phyloP scores from a whole-genome alignment of 2,329 filamentous ascomycete genomes.

The Fulvia fulva region DNA sequence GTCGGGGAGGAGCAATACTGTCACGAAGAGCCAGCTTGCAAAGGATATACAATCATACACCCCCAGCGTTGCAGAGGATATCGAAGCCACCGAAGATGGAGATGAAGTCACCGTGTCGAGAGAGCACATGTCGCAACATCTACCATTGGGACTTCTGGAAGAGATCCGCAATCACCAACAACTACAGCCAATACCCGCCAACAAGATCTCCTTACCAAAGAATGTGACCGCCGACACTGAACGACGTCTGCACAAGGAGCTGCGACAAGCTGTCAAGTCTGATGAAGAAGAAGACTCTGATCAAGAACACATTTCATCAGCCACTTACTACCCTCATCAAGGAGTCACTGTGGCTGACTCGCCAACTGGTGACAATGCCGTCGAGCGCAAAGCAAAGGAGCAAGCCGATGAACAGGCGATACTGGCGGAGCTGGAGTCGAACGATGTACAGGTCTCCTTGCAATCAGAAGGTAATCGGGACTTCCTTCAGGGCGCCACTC shows the following conservation, averaged over 20 bases:
- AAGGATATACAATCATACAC: slow-evolving; percentile 14
- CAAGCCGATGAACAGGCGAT: slow-evolving; percentile 5
- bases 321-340: slow-evolving; percentile 76
- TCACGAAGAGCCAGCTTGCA: slow-evolving; percentile 12
- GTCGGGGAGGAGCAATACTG: slow-evolving; percentile 29
- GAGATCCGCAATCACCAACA: slow-evolving; percentile 55
- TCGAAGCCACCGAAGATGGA: slow-evolving; percentile 30
- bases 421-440: slow-evolving; percentile 11
- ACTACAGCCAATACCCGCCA: slow-evolving; percentile 42
- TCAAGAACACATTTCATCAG: slow-evolving; percentile 82
- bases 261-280: slow-evolving; percentile 25
- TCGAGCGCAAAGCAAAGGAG: slow-evolving; percentile 21
- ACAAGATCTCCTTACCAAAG: slow-evolving; percentile 42
- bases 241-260: slow-evolving; percentile 11
- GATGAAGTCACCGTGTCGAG: slow-evolving; percentile 21
- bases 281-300: slow-evolving; percentile 64
- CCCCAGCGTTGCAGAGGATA: slow-evolving; percentile 32
- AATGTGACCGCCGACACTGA: slow-evolving; percentile 21
- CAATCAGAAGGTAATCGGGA: slow-evolving; percentile 58
- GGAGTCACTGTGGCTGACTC: slow-evolving; percentile 44
- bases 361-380: slow-evolving; percentile 27
- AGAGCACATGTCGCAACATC: slow-evolving; percentile 31
- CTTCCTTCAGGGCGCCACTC: slow-evolving; percentile 55
- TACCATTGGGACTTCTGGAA: slow-evolving; percentile 52
- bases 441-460: slow-evolving; percentile 61